Evolutionary conservation across 768 basidiomycete species (phyloP), one percentile per base, ranked within the genome.

Genomic region (Tephrocybe sp.): DNA sequence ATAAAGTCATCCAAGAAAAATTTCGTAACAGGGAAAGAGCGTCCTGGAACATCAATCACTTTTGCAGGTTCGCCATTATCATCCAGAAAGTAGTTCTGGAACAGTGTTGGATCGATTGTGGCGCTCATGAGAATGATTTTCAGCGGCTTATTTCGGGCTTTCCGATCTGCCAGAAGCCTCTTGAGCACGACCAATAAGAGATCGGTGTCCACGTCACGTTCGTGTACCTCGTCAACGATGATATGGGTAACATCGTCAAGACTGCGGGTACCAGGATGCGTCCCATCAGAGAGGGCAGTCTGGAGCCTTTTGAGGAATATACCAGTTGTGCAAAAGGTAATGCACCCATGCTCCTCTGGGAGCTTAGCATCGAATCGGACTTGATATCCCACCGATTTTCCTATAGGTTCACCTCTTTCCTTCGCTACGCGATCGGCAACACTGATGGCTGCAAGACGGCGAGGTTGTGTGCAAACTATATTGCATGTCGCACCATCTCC

Each of bases 51-150:
- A 51, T 92, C 86, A 30, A 92, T 77, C 13, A 90, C 80, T 16
- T 78, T 74, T 0, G 92, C 88, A 2, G 80, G 83, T 12, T 70
- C 62, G 18, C 83, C 84, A 0, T 67, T 53, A 15, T 78, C 71
- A 60, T 87, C 81, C 7, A 74, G 70, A 73, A 98, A 98, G 71
- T 98, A 98, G 9, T 78, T 71, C 62, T 89, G 86, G 79, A 97
- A 98, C 21, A 96, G 76, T 0, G 80, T 80, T 8, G 94, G 89
- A 59, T 97, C 91, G 62, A 98, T 92, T 36, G 95, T 98, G 8
- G 95, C 95, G 61, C 91, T 95, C 94, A 98, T 97, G 48, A 98
- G 79, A 35, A 97, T 69, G 55, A 98, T 75, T 66, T 93, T 94
- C 66, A 98, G 69, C 2, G 89, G 84, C 39, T 84, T 80, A 9